Percentiles rank a stretch among this genome's conserved stretches.
phyloP scores from a whole-genome alignment of 108 stramenopile genomes.

The Nitzschia sp. region DNA sequence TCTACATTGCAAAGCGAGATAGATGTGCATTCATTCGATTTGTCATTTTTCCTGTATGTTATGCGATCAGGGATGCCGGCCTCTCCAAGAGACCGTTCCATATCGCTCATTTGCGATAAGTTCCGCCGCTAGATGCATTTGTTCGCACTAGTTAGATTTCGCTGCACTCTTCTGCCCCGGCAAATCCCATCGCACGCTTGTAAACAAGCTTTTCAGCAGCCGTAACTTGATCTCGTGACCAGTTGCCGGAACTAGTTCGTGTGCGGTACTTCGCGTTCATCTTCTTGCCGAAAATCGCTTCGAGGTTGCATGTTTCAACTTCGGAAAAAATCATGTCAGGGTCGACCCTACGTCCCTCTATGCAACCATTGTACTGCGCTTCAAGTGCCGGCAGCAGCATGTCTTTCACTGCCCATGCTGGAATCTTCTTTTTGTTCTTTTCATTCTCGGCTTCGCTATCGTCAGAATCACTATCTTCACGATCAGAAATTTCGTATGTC shows the following conservation, averaged over 20 bases:
- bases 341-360: conserved; percentile 56
- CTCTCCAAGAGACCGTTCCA: too few relatives aligned
- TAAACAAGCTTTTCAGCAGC: conserved; percentile 81
- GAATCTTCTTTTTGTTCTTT: conserved; percentile 69
- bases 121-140: too few relatives aligned
- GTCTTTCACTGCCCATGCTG: conserved; percentile 69
- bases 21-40: too few relatives aligned
- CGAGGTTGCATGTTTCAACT: conserved; percentile 86
- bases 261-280: conserved; percentile 67
- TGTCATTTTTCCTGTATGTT: too few relatives aligned
- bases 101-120: too few relatives aligned
- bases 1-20: too few relatives aligned
- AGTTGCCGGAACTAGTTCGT: conserved; percentile 86
- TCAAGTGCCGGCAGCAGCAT: conserved; percentile 77
- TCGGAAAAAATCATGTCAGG: conserved; percentile 91
- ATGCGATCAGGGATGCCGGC: too few relatives aligned
- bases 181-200: conserved; percentile 83
- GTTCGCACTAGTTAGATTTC: too few relatives aligned
- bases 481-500: conserved; percentile 88
- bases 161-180: too few relatives aligned
- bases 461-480: conserved; percentile 73
- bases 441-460: conserved; percentile 63
- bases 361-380: conserved; percentile 52
- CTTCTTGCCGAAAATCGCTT: conserved; percentile 84
- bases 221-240: conserved; percentile 84